Percentiles rank a stretch among this genome's conserved stretches.
These are phyloP conservation scores for Aspergillus hortae DNA, from an alignment of 2,329 filamentous ascomycete genomes.

Conservation along the genomic window DNA sequence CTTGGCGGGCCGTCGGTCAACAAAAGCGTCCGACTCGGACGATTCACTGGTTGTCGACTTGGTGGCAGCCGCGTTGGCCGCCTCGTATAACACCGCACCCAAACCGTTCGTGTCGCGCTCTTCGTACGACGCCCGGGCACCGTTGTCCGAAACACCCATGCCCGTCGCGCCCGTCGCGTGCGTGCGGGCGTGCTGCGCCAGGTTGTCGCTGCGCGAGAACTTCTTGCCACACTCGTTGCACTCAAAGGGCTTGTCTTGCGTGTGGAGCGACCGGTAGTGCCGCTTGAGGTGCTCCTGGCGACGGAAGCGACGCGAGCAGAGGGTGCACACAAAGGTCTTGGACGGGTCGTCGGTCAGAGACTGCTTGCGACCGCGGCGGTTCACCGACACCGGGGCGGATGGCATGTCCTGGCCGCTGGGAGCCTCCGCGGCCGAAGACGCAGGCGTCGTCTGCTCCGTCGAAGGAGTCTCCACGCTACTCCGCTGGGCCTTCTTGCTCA, in stretches of 20 bases:
- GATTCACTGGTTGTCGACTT: conserved; percentile 47
- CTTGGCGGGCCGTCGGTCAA: conserved; percentile 58
- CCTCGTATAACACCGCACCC: conserved; percentile 77
- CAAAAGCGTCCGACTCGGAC: conserved; percentile 35
- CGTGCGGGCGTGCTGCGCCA: conserved; percentile 91
- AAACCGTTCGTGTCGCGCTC: conserved; percentile 63
- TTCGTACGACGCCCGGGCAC: conserved; percentile 45
- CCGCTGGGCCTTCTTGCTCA: conserved; percentile 27
- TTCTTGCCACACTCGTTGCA: conserved; percentile 98
- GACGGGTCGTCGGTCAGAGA: conserved; percentile 95
- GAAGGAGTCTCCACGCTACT: conserved; percentile 38
- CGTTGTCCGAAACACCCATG: conserved; percentile 79
- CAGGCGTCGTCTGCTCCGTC: conserved; percentile 40
- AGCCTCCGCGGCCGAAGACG: conserved; percentile 45
- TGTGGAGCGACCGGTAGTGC: conserved; percentile 97
- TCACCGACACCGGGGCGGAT: conserved; percentile 55
- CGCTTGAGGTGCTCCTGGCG: conserved; percentile 98
- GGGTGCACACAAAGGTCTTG: conserved; percentile 95
- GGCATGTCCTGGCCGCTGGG: conserved; percentile 43
- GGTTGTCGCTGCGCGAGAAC: conserved; percentile 96
- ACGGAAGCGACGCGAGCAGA: conserved; percentile 95
- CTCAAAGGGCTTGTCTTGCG: conserved; percentile 96
- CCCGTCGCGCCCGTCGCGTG: conserved; percentile 87
- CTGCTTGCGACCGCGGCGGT: conserved; percentile 95
- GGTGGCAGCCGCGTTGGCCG: conserved; percentile 68